phyloP scores from a whole-genome alignment of 2,329 filamentous ascomycete genomes.

The Beauveria scarabaeidicola region DNA sequence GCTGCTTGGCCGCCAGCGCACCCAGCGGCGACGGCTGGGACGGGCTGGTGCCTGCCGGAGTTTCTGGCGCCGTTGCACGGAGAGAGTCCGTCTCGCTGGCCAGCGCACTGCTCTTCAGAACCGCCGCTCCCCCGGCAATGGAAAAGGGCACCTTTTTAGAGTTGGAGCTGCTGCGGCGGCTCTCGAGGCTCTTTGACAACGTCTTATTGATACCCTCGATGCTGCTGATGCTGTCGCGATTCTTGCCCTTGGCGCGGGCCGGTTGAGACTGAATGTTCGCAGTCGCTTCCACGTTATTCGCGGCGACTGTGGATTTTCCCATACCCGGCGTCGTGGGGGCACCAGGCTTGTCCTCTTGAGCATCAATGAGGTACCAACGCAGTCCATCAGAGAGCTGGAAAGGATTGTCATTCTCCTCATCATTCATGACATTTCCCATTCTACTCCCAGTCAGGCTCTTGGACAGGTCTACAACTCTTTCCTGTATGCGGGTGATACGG shows the following conservation, averaged over 20 bases:
- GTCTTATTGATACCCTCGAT: slow-evolving; percentile 70
- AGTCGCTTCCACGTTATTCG: slow-evolving; percentile 77
- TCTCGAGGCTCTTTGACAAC: slow-evolving; percentile 81
- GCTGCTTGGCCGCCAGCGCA: slow-evolving; percentile 16
- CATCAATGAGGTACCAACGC: slow-evolving; percentile 93
- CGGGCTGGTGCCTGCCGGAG: slow-evolving; percentile 32
- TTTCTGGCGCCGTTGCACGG: slow-evolving; percentile 38
- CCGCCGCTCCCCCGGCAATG: slow-evolving; percentile 30
- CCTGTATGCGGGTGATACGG: slow-evolving; percentile 82
- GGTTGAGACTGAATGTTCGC: slow-evolving; percentile 56
- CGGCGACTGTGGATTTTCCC: slow-evolving; percentile 84
- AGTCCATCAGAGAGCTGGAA: slow-evolving; percentile 93
- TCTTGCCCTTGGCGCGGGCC: slow-evolving; percentile 36
- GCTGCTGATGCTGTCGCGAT: slow-evolving; percentile 40
- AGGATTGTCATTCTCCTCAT: slow-evolving; percentile 85
- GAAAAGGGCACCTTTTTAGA: slow-evolving; percentile 67
- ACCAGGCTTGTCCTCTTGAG: slow-evolving; percentile 82
- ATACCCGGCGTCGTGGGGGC: slow-evolving; percentile 89
- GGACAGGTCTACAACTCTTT: slow-evolving; percentile 86
- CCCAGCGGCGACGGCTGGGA: slow-evolving; percentile 24
- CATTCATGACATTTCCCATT: slow-evolving; percentile 43
- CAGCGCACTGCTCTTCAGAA: slow-evolving; percentile 42
- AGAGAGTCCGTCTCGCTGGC: slow-evolving; percentile 53
- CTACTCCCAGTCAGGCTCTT: slow-evolving; percentile 52
- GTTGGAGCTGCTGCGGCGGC: slow-evolving; percentile 76